Evolutionary conservation across 2,329 filamentous ascomycete genomes (phyloP).

Genomic region (Cadophora sp.): DNA sequence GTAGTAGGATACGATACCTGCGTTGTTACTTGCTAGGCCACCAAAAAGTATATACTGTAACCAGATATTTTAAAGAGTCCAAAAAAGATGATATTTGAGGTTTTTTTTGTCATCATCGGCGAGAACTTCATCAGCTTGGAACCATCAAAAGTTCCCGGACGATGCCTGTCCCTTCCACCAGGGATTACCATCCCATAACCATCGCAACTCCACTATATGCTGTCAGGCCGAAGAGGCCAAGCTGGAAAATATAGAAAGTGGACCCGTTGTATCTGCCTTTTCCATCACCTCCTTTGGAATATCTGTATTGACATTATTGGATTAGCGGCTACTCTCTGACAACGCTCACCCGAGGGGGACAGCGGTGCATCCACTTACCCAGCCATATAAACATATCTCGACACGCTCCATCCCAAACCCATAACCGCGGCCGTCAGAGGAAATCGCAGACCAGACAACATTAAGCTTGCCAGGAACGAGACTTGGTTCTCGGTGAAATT

Average conservation of each 20-base stretch:
- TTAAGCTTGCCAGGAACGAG: slow-evolving; percentile 57
- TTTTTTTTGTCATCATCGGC: too few species aligned
- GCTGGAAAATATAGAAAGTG: slow-evolving; percentile 37
- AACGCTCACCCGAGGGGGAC: background rate
- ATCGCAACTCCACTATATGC: slow-evolving; percentile 37
- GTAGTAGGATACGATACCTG: too few species aligned
- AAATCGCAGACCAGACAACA: slow-evolving; percentile 63
- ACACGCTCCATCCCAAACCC: slow-evolving; percentile 60
- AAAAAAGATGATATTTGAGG: too few species aligned
- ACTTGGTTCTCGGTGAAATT: slow-evolving; percentile 70
- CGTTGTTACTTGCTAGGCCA: too few species aligned
- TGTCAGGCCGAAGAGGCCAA: slow-evolving; percentile 39
- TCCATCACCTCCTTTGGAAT: slow-evolving; percentile 34
- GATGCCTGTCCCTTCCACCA: background rate
- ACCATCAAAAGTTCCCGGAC: background rate
- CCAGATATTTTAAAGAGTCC: too few species aligned
- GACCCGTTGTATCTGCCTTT: slow-evolving; percentile 42
- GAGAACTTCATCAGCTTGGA: too few species aligned
- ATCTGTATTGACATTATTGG: slow-evolving; percentile 56
- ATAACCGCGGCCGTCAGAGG: slow-evolving; percentile 57
- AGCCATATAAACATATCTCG: slow-evolving; percentile 59
- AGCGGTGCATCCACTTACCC: slow-evolving; percentile 50
- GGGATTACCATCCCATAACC: slow-evolving; percentile 36
- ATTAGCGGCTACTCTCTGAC: slow-evolving; percentile 41
- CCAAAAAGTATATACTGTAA: too few species aligned